Conservation (phyloP, 805 yeast genomes). For the Myxozyma sirexii region DNA sequence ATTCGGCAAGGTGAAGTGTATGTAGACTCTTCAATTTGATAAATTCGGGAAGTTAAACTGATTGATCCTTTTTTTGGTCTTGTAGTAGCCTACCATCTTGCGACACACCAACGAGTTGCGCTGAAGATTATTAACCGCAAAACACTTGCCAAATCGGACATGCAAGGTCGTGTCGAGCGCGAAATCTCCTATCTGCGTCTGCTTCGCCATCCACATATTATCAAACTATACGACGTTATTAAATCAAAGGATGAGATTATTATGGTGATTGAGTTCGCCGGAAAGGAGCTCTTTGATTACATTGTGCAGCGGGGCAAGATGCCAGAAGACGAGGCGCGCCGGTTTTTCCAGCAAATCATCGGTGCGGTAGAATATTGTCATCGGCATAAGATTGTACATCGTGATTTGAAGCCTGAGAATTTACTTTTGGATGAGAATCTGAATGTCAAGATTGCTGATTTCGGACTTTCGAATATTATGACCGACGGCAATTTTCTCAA, state of each 20-base stretch:
- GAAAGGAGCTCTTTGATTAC: slow-evolving; percentile 93
- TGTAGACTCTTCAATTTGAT: slow-evolving; percentile 45
- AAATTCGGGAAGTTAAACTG: neutral
- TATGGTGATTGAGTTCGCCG: slow-evolving; percentile 96
- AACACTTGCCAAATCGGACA: slow-evolving; percentile 89
- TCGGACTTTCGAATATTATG: slow-evolving; percentile 93
- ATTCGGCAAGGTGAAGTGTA: slow-evolving; percentile 92
- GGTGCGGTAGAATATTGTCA: slow-evolving; percentile 97
- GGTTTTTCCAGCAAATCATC: slow-evolving; percentile 94
- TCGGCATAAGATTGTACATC: slow-evolving; percentile 91
- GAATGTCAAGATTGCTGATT: slow-evolving; percentile 94
- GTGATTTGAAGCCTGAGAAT: slow-evolving; percentile 96
- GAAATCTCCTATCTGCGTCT: slow-evolving; percentile 88
- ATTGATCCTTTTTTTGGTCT: neutral
- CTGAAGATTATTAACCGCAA: slow-evolving; percentile 89
- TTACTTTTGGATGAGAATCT: slow-evolving; percentile 82
- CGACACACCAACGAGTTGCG: slow-evolving; percentile 91
- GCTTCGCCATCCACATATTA: slow-evolving; percentile 93
- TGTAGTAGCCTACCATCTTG: slow-evolving; percentile 57
- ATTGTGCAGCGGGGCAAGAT: slow-evolving; percentile 89
- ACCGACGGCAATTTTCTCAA: slow-evolving; percentile 95
- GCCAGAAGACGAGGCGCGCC: slow-evolving; percentile 87
- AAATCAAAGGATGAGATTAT: slow-evolving; percentile 93
- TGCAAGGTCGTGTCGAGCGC: slow-evolving; percentile 95
- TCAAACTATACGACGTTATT: slow-evolving; percentile 91